Conservation (phyloP, 306 rosid genomes). For the Cicer bijugum region DNA sequence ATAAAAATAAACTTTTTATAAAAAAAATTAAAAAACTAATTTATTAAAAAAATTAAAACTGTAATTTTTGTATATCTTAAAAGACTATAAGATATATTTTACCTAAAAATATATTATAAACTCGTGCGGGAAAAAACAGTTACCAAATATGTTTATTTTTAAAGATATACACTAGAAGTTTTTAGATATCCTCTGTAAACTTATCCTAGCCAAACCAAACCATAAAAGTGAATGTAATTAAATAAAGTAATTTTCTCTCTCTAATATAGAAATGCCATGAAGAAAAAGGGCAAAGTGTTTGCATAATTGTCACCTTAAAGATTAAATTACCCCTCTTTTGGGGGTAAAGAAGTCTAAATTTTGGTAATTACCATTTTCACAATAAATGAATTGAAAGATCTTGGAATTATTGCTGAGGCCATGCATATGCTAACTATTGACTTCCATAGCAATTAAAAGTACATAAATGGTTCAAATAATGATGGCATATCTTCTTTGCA, state of each 20-base stretch:
- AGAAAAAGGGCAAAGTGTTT: neutral
- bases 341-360: neutral
- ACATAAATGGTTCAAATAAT: slow-evolving; percentile 7
- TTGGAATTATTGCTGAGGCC: slow-evolving; percentile 19
- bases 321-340: slow-evolving; percentile 1
- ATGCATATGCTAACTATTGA: slow-evolving; percentile 20
- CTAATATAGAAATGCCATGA: neutral
- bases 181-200: too few species aligned
- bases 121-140: too few species aligned
- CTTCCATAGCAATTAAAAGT: slow-evolving; percentile 1
- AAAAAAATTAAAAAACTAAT: too few species aligned
- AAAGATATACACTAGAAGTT: too few species aligned
- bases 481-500: slow-evolving; percentile 33
- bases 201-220: too few species aligned
- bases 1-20: too few species aligned
- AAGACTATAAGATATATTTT: too few species aligned
- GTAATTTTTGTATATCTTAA: too few species aligned
- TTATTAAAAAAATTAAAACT: too few species aligned
- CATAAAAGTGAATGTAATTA: neutral
- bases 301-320: slow-evolving; percentile 4
- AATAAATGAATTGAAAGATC: slow-evolving; percentile 23
- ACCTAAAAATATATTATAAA: too few species aligned
- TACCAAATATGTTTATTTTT: too few species aligned
- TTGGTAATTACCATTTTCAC: slow-evolving; percentile 1
- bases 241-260: slow-evolving; percentile 16